A percentile compares a stretch with the other conserved stretches of the same genome.
phyloP scores from a whole-genome alignment of 2,329 filamentous ascomycete genomes.

The Diaporthe eres region DNA sequence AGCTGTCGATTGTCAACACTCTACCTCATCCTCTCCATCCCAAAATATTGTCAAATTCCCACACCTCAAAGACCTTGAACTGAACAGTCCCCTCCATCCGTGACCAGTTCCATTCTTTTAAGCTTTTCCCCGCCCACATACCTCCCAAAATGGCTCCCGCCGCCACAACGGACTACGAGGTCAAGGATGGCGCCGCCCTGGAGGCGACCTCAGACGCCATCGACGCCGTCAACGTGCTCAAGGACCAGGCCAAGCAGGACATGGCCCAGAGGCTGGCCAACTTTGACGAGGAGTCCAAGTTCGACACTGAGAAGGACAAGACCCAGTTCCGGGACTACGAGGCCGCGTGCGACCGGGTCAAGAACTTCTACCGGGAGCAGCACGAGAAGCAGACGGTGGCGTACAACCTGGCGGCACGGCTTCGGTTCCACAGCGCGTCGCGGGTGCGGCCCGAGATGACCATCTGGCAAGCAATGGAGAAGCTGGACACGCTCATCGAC shows the following conservation, averaged over 20 bases:
- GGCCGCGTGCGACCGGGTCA: conserved; percentile 85
- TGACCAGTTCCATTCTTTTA: background rate
- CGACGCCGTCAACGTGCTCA: conserved; percentile 52
- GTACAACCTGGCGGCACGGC: conserved; percentile 87
- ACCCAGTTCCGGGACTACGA: conserved; percentile 76
- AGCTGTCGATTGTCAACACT: background rate
- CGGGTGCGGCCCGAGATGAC: conserved; percentile 79
- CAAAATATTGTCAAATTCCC: background rate
- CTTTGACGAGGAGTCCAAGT: conserved; percentile 46
- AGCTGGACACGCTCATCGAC: conserved; percentile 91
- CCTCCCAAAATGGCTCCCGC: conserved; percentile 48
- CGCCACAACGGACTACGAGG: conserved; percentile 46
- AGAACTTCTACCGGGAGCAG: conserved; percentile 85
- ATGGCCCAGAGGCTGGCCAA: conserved; percentile 26
- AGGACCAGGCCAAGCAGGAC: conserved; percentile 38
- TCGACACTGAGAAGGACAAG: conserved; percentile 53
- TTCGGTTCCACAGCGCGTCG: conserved; percentile 75
- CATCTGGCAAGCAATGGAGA: conserved; percentile 93
- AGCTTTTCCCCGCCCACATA: background rate
- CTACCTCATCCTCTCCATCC: background rate
- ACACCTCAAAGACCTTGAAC: background rate
- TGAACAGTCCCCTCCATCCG: background rate
- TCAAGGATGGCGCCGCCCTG: conserved; percentile 47
- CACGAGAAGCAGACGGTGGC: conserved; percentile 81
- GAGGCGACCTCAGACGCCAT: conserved; percentile 54